Percentiles rank a stretch among this genome's conserved stretches.
Evolutionary conservation across 352 stramenopile species (phyloP).

Genomic region (Phytophthora rubi): DNA sequence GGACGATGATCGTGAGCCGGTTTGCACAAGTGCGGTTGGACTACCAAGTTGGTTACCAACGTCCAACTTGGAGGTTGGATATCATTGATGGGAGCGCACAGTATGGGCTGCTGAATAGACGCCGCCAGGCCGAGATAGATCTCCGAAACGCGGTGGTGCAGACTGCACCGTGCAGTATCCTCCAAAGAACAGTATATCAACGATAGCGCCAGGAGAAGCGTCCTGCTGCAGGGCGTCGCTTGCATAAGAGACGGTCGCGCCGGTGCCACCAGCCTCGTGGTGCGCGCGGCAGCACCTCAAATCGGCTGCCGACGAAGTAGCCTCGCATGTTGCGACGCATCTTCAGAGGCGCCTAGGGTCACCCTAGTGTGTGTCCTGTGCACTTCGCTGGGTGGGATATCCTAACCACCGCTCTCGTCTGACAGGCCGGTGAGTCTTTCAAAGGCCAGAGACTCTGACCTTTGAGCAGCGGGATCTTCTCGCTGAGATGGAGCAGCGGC

Average conservation of each 20-base stretch:
- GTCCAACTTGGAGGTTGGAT: too few species aligned
- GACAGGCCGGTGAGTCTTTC: not conserved
- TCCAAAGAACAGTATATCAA: too few species aligned
- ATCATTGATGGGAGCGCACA: too few species aligned
- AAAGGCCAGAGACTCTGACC: not conserved
- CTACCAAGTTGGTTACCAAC: too few species aligned
- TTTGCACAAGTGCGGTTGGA: not conserved
- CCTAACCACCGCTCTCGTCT: not conserved
- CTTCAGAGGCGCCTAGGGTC: too few species aligned
- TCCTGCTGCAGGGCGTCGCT: not conserved
- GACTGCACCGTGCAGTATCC: too few species aligned
- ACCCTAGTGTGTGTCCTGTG: too few species aligned
- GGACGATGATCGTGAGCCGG: not conserved
- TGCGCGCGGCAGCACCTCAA: constrained; percentile 4
- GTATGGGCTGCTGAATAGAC: too few species aligned
- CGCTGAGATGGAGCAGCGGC: constrained; percentile 2
- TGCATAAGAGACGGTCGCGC: not conserved
- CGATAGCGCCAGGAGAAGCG: too few species aligned
- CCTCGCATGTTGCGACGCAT: not conserved
- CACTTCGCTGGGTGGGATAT: constrained; percentile 7
- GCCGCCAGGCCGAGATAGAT: not conserved
- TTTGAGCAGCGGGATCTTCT: not conserved
- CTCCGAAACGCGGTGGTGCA: too few species aligned
- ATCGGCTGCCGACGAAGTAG: constrained; percentile 10
- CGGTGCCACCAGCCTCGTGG: not conserved